Base-by-base conservation (phyloP, 352 stramenopile species). In the Phytophthora megakarya region DNA sequence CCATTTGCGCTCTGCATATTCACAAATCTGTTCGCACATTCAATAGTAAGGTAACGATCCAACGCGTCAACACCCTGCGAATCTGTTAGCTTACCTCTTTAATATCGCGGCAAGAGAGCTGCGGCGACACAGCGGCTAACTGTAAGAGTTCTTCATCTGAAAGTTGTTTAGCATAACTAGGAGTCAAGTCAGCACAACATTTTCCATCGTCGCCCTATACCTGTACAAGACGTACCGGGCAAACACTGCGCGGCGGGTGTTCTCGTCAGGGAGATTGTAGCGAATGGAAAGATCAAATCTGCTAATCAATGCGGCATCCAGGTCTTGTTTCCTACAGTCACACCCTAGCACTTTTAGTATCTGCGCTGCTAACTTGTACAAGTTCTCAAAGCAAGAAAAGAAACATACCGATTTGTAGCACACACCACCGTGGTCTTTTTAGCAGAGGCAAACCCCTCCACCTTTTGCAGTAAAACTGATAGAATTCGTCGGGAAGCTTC, bases 341-440 rank as follows among this genome's bases (percentile, higher is more conserved):
- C 4, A 51, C 12, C 38, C 23, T 16, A 1, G 52, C 4, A 44
- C 21, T 61, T 25, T 61, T 25, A 50, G 37, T 39, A 32, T 40
- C 1, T 19, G 19, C 13, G 22, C 11, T 23, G 42, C 6, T 30
- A 44, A 65, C 11, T 21, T 19, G 32, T 19, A 46, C 51, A 16
- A 30, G 8, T 12, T 15, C 26, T 19, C 16, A 30, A n/a, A n/a
- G n/a, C n/a, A 38, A 46, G 11, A 16, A 15, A 64, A 44, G 16
- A 22, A 18, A 49, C 65, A 10, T 62, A 93, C 84, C 84, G 70
- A 47, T 98, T 98, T 1, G 92, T 98, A 8, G 92, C 92, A 26
- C 90, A 97, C 19, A 98, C 90, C 12, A 98, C 81, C 3, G 90
- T 97, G n/a, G 80, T 96, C 56, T 97, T 97, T 54, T 95, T 94